Percentiles rank a stretch among this genome's conserved stretches.
Evolutionary conservation across 2,329 filamentous ascomycete genomes (phyloP).

Genomic region (Diaporthe ilicicola): DNA sequence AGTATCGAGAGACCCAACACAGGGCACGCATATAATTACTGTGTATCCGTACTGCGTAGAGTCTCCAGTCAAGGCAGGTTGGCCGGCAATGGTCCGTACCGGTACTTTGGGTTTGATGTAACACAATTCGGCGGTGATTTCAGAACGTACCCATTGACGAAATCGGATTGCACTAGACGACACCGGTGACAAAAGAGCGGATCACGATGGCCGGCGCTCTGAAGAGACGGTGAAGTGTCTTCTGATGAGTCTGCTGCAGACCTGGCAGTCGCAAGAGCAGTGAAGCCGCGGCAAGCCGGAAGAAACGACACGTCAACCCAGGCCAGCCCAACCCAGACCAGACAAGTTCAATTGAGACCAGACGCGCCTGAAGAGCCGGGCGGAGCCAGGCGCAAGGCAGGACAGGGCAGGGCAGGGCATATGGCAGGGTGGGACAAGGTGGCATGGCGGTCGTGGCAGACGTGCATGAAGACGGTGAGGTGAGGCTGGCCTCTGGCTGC

Average conservation of each 20-base stretch:
- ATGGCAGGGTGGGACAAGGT: conserved; percentile 4
- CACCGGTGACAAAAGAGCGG: conserved; percentile 23
- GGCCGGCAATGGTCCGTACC: conserved; percentile 1
- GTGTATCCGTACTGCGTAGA: conserved; percentile 21
- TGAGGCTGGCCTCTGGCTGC: conserved; percentile 30
- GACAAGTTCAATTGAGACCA: conserved; percentile 21
- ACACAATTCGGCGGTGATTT: conserved; percentile 31
- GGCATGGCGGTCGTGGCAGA: conserved; percentile 31
- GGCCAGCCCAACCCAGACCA: conserved; percentile 18
- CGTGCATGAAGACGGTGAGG: conserved; percentile 33
- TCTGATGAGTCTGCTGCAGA: conserved; percentile 27
- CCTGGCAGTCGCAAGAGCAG: conserved; percentile 18
- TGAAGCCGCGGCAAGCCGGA: conserved; percentile 32
- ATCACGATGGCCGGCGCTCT: conserved; percentile 24
- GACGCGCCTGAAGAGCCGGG: conserved; percentile 23
- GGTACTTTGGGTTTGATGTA: conserved; percentile 24
- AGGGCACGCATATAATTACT: conserved; percentile 12
- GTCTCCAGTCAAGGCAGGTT: background rate
- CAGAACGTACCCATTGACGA: conserved; percentile 24
- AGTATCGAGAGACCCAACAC: conserved; percentile 17
- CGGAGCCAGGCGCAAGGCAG: conserved; percentile 20
- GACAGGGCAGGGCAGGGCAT: conserved; percentile 12
- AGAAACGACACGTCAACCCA: conserved; percentile 33
- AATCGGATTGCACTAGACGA: conserved; percentile 27
- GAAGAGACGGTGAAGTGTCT: conserved; percentile 31